A percentile compares a stretch with the other conserved stretches of the same genome.
Evolutionary conservation across 768 basidiomycete species (phyloP).

Genomic region (Pleurotus citrinopileatus): DNA sequence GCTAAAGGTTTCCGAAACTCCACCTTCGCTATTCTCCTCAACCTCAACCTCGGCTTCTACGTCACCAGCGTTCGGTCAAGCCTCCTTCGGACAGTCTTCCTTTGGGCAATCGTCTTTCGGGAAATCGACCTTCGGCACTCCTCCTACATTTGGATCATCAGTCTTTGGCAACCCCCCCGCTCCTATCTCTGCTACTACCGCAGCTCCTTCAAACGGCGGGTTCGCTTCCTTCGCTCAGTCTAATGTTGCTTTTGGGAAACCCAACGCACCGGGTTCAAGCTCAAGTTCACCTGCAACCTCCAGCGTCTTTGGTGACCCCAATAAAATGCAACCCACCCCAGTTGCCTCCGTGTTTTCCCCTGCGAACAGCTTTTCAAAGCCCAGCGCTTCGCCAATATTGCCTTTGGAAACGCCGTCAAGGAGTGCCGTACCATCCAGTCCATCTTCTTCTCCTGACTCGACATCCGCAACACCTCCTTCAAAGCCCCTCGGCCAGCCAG

Average conservation of each 20-base stretch:
- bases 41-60: slow-evolving; percentile 14
- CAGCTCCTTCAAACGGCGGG: neutral
- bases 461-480: neutral
- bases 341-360: no score
- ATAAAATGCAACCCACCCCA: no score
- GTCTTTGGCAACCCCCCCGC: neutral
- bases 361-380: no score
- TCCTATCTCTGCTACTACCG: neutral
- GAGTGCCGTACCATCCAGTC: neutral
- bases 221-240: slow-evolving; percentile 9
- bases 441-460: slow-evolving; percentile 6
- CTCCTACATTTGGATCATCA: slow-evolving; percentile 25
- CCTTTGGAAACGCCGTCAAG: neutral
- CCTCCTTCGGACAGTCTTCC: slow-evolving; percentile 26
- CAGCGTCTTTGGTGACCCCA: neutral
- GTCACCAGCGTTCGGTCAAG: slow-evolving; percentile 19
- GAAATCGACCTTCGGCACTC: slow-evolving; percentile 30
- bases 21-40: neutral
- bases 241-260: slow-evolving; percentile 1
- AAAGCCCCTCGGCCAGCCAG: neutral
- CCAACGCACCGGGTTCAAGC: neutral
- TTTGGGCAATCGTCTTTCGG: slow-evolving; percentile 34
- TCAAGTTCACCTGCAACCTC: neutral
- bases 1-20: slow-evolving; percentile 8
- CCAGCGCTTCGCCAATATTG: no score